Percentiles rank a stretch among this genome's conserved stretches.
Evolutionary conservation across 805 yeast species (phyloP).

Genomic region (Candida fluviatilis): DNA sequence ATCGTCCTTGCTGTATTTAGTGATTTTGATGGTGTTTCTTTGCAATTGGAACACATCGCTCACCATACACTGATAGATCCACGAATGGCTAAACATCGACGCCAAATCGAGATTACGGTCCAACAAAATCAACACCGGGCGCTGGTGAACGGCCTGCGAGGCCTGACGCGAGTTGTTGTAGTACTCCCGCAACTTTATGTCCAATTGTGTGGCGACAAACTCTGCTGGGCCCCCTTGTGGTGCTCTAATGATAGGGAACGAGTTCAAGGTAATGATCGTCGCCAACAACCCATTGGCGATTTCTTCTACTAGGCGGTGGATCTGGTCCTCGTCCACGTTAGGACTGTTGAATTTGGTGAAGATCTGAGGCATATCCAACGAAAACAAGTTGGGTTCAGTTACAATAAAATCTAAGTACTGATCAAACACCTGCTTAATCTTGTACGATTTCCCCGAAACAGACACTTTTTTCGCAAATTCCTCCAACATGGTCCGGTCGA

Average conservation of each 20-base stretch:
- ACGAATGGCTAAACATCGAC: conserved; percentile 93
- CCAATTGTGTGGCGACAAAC: conserved; percentile 82
- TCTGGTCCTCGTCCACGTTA: conserved; percentile 66
- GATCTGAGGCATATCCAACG: conserved; percentile 62
- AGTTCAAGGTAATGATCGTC: conserved; percentile 68
- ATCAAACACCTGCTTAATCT: conserved; percentile 85
- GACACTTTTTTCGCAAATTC: conserved; percentile 84
- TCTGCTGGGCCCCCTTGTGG: conserved; percentile 95
- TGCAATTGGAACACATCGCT: conserved; percentile 83
- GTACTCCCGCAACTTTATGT: conserved; percentile 78
- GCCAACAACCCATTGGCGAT: conserved; percentile 82
- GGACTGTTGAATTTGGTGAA: conserved; percentile 72
- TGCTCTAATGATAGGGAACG: conserved; percentile 86
- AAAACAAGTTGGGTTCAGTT: conserved; percentile 87
- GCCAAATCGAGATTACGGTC: conserved; percentile 90
- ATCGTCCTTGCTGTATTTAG: conserved; percentile 22
- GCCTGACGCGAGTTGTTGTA: conserved; percentile 57
- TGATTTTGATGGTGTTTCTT: conserved; percentile 75
- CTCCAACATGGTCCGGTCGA: conserved; percentile 76
- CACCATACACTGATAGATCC: conserved; percentile 97
- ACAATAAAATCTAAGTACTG: conserved; percentile 91
- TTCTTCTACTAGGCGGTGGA: conserved; percentile 60
- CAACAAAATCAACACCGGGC: conserved; percentile 74
- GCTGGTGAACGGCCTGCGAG: conserved; percentile 35
- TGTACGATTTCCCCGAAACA: conserved; percentile 59